Evolutionary conservation across 1,139 yeast species (phyloP).

Genomic region (Pichia cactophila): DNA sequence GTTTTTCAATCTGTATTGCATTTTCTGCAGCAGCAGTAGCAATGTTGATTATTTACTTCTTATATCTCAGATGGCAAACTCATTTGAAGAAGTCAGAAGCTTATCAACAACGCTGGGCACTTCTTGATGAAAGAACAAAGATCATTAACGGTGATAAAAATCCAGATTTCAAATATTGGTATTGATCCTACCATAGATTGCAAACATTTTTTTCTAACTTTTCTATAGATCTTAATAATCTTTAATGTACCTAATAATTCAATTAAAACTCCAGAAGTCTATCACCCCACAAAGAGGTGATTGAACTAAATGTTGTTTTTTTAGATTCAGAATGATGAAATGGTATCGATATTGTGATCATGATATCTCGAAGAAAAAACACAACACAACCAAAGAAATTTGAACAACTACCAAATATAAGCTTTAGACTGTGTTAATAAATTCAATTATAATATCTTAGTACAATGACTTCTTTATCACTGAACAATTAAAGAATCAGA

Average conservation of each 20-base stretch:
- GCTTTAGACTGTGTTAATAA: no score
- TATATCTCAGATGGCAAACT: conserved; percentile 35
- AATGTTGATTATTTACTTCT: conserved; percentile 39
- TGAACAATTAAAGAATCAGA: no score
- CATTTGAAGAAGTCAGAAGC: conserved; percentile 33
- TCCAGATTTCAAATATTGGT: conserved; percentile 43
- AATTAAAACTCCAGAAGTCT: no score
- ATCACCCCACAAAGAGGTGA: no score
- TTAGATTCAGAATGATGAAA: no score
- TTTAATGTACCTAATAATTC: neutral
- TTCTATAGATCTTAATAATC: neutral
- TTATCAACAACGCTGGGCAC: conserved; percentile 38
- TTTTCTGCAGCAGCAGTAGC: conserved; percentile 47
- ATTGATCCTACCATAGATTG: conserved; percentile 3
- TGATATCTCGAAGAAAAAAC: no score
- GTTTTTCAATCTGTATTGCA: conserved; percentile 45
- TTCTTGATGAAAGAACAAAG: conserved; percentile 40
- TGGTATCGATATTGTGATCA: no score
- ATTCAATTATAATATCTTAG: no score
- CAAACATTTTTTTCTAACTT: neutral
- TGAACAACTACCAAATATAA: no score
- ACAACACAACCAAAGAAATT: no score
- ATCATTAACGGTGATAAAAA: conserved; percentile 55
- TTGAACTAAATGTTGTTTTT: no score
- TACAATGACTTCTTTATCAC: no score